Percentiles rank a stretch among this genome's conserved stretches.
Evolutionary conservation across 2,329 filamentous ascomycete species (phyloP).

Genomic region (Xylariaceae sp.): DNA sequence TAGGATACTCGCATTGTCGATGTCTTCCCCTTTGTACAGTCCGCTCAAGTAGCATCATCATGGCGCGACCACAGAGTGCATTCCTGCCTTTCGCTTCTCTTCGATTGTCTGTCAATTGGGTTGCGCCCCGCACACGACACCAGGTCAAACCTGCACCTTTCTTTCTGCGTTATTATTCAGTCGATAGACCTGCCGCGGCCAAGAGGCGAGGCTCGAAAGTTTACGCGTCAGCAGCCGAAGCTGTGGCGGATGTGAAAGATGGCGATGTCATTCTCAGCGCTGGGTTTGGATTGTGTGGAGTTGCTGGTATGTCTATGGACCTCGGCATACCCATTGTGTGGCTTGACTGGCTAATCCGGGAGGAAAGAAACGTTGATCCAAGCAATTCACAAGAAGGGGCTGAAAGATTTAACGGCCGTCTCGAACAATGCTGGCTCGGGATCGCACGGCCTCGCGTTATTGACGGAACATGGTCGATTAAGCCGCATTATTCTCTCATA

Average conservation of each 20-base stretch:
- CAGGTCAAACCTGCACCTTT: slow-evolving; percentile 16
- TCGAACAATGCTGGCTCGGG: slow-evolving; percentile 78
- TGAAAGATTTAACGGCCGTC: slow-evolving; percentile 67
- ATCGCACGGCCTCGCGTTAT: slow-evolving; percentile 64
- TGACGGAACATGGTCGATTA: slow-evolving; percentile 68
- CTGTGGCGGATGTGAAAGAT: slow-evolving; percentile 68
- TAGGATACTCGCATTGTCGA: not conserved
- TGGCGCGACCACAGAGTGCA: slow-evolving; percentile 25
- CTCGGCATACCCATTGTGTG: not conserved
- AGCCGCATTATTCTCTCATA: slow-evolving; percentile 72
- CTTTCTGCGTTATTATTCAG: slow-evolving; percentile 23
- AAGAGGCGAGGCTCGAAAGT: slow-evolving; percentile 41
- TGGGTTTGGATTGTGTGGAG: slow-evolving; percentile 79
- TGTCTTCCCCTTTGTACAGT: not conserved
- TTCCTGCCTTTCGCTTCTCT: slow-evolving; percentile 23
- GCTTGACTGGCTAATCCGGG: slow-evolving; percentile 5
- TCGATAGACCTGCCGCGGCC: slow-evolving; percentile 13
- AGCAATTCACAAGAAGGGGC: slow-evolving; percentile 59
- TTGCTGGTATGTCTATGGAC: slow-evolving; percentile 51
- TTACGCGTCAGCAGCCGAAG: slow-evolving; percentile 59
- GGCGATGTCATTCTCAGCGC: slow-evolving; percentile 71
- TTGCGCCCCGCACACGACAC: slow-evolving; percentile 19
- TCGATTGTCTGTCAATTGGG: slow-evolving; percentile 28
- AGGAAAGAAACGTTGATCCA: slow-evolving; percentile 66
- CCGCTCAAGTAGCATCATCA: slow-evolving; percentile 8